Evolutionary conservation across 73 alveolate genomes (phyloP).

Genomic region (Blepharisma japonicum): DNA sequence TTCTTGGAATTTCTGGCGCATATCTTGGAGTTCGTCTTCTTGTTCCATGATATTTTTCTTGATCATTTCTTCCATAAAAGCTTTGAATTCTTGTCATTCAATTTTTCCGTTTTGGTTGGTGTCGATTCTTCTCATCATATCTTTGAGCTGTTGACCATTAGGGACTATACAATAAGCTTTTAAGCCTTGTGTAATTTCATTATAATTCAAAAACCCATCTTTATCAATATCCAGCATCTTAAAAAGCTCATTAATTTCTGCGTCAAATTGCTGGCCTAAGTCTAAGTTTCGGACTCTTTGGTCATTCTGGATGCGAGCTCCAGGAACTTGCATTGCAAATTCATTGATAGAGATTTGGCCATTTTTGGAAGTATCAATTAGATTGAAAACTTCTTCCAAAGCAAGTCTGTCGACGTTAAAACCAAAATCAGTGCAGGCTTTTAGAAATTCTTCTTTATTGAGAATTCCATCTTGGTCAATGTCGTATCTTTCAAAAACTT

Average conservation of each 20-base stretch:
- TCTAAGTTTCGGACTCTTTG: neutral
- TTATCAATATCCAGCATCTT: constrained; percentile 13
- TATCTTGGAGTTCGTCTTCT: constrained; percentile 24
- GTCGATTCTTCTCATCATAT: constrained; percentile 25
- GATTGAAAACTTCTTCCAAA: neutral
- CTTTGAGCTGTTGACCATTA: neutral
- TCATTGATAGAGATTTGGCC: neutral
- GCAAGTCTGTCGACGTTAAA: neutral
- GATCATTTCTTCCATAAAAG: neutral
- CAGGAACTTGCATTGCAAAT: constrained; percentile 6
- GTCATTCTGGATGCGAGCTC: neutral
- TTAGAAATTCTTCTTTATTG: neutral
- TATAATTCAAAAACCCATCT: neutral
- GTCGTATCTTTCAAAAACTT: neutral
- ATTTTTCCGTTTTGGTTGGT: constrained; percentile 5
- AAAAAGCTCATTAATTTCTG: constrained; percentile 10
- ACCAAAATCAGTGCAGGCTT: neutral
- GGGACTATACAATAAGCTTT: constrained; percentile 10
- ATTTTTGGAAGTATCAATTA: neutral
- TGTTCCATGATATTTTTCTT: neutral
- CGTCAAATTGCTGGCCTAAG: constrained; percentile 29
- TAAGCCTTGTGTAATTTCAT: neutral
- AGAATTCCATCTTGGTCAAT: constrained; percentile 18
- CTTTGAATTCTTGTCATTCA: constrained; percentile 3
- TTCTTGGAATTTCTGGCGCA: neutral